phyloP scores from a whole-genome alignment of 192 early-diverging fungal genomes.

The Rhizoclosmatium globosum region DNA sequence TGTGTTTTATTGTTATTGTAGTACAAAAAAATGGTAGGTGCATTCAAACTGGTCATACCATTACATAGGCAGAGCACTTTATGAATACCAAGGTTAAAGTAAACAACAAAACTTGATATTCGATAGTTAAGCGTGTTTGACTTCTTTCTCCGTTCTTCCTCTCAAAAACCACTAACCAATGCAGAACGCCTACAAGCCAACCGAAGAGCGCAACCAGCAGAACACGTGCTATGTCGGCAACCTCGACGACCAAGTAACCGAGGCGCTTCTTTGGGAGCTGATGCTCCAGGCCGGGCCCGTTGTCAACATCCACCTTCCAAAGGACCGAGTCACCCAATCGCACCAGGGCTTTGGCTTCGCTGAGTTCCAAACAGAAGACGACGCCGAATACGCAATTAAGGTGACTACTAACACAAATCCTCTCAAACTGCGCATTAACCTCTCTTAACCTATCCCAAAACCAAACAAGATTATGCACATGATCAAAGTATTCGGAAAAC shows the following conservation, averaged over 20 bases:
- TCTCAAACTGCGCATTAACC: neutral
- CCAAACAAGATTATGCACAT: conserved; percentile 85
- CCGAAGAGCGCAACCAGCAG: conserved; percentile 92
- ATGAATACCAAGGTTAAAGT: too few species aligned
- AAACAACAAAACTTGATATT: too few species aligned
- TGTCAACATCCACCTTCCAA: conserved; percentile 85
- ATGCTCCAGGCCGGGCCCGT: conserved; percentile 98
- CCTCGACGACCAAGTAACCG: conserved; percentile 92
- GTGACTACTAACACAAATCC: conserved; percentile 14
- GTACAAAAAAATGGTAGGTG: too few species aligned
- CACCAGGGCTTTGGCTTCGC: conserved; percentile 97
- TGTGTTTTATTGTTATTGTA: too few species aligned
- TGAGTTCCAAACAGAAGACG: conserved; percentile 92
- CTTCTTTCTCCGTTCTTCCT: too few species aligned
- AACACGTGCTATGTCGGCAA: conserved; percentile 98
- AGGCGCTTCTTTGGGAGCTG: conserved; percentile 96
- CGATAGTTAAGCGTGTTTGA: too few species aligned
- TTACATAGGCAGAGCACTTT: too few species aligned
- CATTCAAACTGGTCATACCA: too few species aligned
- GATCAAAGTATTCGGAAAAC: conserved; percentile 94
- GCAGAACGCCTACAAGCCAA: conserved; percentile 38
- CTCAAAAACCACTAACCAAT: neutral
- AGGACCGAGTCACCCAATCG: conserved; percentile 93
- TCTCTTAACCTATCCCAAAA: neutral
- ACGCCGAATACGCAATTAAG: conserved; percentile 96